phyloP scores from a whole-genome alignment of 1,284 basidiomycete species.

The Pisolithus thermaeus region DNA sequence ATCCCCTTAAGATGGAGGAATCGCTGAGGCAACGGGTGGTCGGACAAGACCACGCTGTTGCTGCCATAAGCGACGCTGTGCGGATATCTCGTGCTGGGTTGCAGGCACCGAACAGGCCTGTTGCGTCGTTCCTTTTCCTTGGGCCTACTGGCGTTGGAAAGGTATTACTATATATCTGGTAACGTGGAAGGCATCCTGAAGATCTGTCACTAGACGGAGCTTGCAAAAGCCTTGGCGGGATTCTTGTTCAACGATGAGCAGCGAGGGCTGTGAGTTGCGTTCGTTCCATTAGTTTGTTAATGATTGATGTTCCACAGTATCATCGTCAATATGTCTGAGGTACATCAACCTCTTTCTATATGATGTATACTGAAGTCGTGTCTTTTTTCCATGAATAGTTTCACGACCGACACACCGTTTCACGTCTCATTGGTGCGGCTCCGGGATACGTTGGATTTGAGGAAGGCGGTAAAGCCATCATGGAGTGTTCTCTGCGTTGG shows the following conservation, averaged over 20 bases:
- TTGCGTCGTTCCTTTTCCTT: constrained; percentile 89
- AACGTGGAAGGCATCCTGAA: neutral
- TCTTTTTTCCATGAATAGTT: constrained; percentile 40
- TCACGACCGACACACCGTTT: constrained; percentile 87
- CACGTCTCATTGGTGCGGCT: constrained; percentile 84
- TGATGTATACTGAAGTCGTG: neutral
- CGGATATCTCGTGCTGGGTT: constrained; percentile 88
- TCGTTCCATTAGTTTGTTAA: neutral
- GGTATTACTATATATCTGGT: constrained; percentile 28
- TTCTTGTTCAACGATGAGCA: constrained; percentile 89
- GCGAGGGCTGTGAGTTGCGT: constrained; percentile 60
- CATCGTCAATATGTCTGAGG: constrained; percentile 87
- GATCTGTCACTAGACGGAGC: constrained; percentile 59
- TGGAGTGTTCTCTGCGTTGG: neutral
- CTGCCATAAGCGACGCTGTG: constrained; percentile 81
- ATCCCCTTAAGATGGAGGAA: constrained; percentile 71
- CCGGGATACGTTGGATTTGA: constrained; percentile 94
- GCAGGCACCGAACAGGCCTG: constrained; percentile 80
- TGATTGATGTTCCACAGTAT: constrained; percentile 42
- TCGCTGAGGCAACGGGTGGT: constrained; percentile 71
- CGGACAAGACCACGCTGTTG: constrained; percentile 83
- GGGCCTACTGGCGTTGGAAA: constrained; percentile 87
- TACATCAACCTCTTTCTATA: constrained; percentile 8
- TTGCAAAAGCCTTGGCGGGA: constrained; percentile 80
- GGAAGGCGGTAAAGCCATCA: constrained; percentile 57